Evolutionary conservation across 169 alveolate genomes (phyloP).

Genomic region (Cryptosporidium sp.): DNA sequence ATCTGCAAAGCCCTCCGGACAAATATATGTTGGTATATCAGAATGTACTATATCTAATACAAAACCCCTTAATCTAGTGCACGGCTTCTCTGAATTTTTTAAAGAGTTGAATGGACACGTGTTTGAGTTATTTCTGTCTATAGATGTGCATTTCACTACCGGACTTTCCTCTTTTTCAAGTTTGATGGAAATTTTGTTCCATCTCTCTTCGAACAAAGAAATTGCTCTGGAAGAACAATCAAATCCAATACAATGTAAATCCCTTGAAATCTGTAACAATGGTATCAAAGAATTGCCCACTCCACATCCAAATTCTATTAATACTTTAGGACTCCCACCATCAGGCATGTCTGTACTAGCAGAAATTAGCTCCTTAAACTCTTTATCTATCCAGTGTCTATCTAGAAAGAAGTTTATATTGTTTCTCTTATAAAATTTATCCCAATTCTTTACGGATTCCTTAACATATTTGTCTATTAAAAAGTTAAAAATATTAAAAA

Average conservation of each 20-base stretch:
- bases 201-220: conserved; percentile 82
- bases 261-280: conserved; percentile 79
- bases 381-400: conserved; percentile 91
- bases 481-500: background rate
- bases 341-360: conserved; percentile 31
- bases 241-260: conserved; percentile 87
- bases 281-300: conserved; percentile 95
- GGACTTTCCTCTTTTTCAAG: conserved; percentile 36
- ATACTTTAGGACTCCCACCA: conserved; percentile 53
- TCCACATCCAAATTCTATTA: conserved; percentile 94
- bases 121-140: conserved; percentile 76
- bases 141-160: conserved; percentile 16
- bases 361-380: conserved; percentile 86
- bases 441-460: conserved; percentile 90
- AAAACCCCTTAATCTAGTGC: conserved; percentile 63
- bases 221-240: conserved; percentile 92
- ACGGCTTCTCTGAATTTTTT: conserved; percentile 70
- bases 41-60: conserved; percentile 76
- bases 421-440: conserved; percentile 90
- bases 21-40: conserved; percentile 75
- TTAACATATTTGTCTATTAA: conserved; percentile 80
- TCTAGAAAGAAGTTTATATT: conserved; percentile 90
- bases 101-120: conserved; percentile 81
- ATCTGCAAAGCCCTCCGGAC: conserved; percentile 82
- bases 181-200: conserved; percentile 74